phyloP scores from a whole-genome alignment of 306 rosid genomes.

The peach (Prunus persica) region DNA sequence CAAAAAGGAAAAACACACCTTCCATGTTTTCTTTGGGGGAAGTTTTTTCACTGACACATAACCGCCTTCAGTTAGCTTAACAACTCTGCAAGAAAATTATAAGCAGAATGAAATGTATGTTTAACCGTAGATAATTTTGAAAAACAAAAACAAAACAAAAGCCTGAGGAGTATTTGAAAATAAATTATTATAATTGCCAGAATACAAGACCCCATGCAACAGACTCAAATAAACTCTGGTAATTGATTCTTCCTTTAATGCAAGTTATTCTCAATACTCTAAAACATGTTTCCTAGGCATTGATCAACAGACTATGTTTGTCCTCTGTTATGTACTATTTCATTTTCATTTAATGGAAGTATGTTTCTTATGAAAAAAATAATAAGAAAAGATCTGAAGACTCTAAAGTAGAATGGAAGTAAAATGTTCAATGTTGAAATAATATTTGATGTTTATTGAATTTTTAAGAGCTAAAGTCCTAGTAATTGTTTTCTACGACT shows the following conservation, averaged over 20 bases:
- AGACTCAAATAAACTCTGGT: neutral
- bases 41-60: conserved; percentile 86
- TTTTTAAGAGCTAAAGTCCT: no score
- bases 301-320: no score
- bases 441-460: no score
- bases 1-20: conserved; percentile 44
- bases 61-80: conserved; percentile 68
- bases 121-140: conserved; percentile 14
- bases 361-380: no score
- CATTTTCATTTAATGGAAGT: no score
- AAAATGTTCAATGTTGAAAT: no score
- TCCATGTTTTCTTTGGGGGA: conserved; percentile 81
- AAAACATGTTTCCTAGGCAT: neutral
- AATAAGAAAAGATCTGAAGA: no score
- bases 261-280: neutral
- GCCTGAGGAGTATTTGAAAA: neutral
- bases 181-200: neutral
- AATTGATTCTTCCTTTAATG: neutral
- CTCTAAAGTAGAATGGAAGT: no score
- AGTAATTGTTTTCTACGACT: neutral
- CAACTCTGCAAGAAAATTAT: conserved; percentile 64
- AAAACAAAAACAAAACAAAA: neutral
- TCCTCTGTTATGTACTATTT: no score
- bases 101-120: conserved; percentile 25
- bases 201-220: neutral